These are phyloP conservation scores for Fraxinus excelsior DNA, from an alignment of 257 asterid species.

Conservation along the genomic window DNA sequence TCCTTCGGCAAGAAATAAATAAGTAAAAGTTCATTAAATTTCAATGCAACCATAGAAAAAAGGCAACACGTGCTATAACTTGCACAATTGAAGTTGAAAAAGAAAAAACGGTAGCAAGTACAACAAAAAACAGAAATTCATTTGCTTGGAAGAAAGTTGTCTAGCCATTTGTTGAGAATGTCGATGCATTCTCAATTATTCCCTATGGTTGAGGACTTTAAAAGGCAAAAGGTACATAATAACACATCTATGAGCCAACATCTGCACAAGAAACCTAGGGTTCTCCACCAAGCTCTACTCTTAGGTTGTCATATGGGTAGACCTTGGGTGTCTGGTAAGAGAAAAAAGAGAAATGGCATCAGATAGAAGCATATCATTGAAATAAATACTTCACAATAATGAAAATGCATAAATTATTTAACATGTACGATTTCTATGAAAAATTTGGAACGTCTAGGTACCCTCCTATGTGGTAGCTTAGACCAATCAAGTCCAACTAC, in stretches of 20 bases:
- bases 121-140: neutral
- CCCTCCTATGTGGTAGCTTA: neutral
- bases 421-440: neutral
- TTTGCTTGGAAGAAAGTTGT: neutral
- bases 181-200: slow-evolving; percentile 26
- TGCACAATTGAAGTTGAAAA: neutral
- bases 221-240: neutral
- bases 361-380: neutral
- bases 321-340: neutral
- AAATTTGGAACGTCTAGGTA: neutral
- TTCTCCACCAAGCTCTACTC: slow-evolving; percentile 90
- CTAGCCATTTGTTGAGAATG: neutral
- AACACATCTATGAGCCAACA: slow-evolving; percentile 5
- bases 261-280: slow-evolving; percentile 34
- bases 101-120: neutral
- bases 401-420: neutral
- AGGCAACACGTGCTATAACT: neutral
- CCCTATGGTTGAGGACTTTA: slow-evolving; percentile 17
- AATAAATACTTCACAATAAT: neutral
- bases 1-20: no score
- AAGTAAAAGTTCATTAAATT: no score
- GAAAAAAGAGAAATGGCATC: neutral
- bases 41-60: no score
- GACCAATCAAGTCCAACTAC: neutral
- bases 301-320: slow-evolving; percentile 52